Evolutionary conservation across 768 basidiomycete genomes (phyloP), one percentile per base, ranked within the genome.

Genomic region (Boletus patriciae): DNA sequence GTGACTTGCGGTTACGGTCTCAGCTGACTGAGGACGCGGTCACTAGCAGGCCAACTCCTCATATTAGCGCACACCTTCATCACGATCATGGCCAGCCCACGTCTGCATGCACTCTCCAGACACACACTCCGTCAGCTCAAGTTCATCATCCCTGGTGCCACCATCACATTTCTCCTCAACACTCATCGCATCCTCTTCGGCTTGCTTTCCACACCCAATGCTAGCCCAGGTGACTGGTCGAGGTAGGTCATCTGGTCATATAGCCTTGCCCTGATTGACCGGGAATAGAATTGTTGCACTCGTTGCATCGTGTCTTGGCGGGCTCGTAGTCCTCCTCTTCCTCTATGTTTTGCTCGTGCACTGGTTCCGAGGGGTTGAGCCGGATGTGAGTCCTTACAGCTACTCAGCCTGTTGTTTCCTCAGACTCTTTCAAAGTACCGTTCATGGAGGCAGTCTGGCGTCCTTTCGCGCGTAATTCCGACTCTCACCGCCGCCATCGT

Each of bases 71-170:
- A 25, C 21, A 13, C 18, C 11, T 13, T 19, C 27, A 54, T 34
- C 43, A 53, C 42, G 15, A 34, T 42, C 59, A 72, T 73, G 71
- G 23, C 51, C 43, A 48, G 49, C 51, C 53, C 59, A 49, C 62
- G 29, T 42, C 46, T 59, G 46, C 57, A 45, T 6, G 48, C 60
- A n/a, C 42, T 77, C 43, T 76, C 76, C 34, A 68, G 74, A 54
- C 85, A 90, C 68, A 81, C 84, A 1, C 67, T 82, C 54, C 79
- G 81, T 48, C 89, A 90, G 74, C 80, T 91, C 66, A 88, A 90
- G 67, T 84, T 90, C 53, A 82, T 90, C 45, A 64, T 90, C 12
- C 88, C 90, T n/a, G 89, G 90, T 12, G 84, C 77, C 2, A 65
- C 73, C 40, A 60, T 85, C 64, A 88, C 88, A 4, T 85, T 84